Conservation (phyloP, 306 rosid species). For the Notholithocarpus densiflorus region DNA sequence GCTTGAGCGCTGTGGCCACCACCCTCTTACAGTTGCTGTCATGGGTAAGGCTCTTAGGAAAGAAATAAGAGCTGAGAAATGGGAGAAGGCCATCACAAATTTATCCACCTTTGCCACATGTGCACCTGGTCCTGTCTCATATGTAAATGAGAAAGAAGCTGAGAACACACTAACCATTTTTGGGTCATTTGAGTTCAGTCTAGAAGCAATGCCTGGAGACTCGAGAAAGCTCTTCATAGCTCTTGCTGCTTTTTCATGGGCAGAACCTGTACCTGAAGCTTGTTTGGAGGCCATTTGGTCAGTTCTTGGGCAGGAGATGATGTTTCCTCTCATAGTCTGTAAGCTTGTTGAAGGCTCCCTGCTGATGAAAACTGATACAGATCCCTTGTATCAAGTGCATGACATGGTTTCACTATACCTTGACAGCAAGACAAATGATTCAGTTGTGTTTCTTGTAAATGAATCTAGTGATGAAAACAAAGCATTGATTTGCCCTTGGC, state of each 20-base stretch:
- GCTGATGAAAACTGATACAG: slow-evolving; percentile 30
- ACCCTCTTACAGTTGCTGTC: slow-evolving; percentile 34
- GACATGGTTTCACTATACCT: slow-evolving; percentile 35
- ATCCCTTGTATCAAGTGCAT: slow-evolving; percentile 28
- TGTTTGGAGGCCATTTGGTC: slow-evolving; percentile 37
- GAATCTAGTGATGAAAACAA: slow-evolving; percentile 17
- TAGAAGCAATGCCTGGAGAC: slow-evolving; percentile 34
- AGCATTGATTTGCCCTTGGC: slow-evolving; percentile 32
- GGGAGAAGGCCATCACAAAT: slow-evolving; percentile 35
- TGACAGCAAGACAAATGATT: slow-evolving; percentile 21
- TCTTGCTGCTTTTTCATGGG: slow-evolving; percentile 34
- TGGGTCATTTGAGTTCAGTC: slow-evolving; percentile 37
- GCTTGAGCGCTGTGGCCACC: slow-evolving; percentile 33
- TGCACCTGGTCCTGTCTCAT: slow-evolving; percentile 36
- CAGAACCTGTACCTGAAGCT: slow-evolving; percentile 31
- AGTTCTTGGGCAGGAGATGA: slow-evolving; percentile 21
- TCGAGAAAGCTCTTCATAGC: slow-evolving; percentile 28
- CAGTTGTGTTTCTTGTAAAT: slow-evolving; percentile 4
- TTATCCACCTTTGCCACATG: slow-evolving; percentile 29
- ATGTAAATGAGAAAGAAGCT: slow-evolving; percentile 38
- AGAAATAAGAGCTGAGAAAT: slow-evolving; percentile 30
- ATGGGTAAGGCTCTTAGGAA: slow-evolving; percentile 38
- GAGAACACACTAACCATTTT: slow-evolving; percentile 33
- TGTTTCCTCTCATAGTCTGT: slow-evolving; percentile 27
- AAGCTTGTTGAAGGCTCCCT: slow-evolving; percentile 35